Conservation (phyloP, 1,139 yeast species). For the Eremothecium cymbalariae region DNA sequence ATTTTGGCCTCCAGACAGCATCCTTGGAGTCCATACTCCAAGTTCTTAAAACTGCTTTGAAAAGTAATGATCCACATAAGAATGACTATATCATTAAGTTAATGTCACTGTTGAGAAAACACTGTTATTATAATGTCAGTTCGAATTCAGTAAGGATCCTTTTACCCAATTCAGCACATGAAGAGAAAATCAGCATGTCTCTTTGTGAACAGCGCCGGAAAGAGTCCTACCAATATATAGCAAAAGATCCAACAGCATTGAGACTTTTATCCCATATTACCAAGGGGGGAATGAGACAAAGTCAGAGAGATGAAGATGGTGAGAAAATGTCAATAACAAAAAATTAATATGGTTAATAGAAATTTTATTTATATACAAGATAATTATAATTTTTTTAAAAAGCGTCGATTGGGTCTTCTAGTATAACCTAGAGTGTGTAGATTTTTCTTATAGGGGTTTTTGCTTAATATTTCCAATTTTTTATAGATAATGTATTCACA, state of each 20-base stretch:
- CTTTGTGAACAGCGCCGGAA: slow-evolving; percentile 4
- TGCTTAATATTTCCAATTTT: slow-evolving; percentile 38
- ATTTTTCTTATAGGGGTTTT: slow-evolving; percentile 22
- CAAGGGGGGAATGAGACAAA: no score
- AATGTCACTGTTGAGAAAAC: slow-evolving; percentile 19
- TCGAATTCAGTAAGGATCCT: slow-evolving; percentile 13
- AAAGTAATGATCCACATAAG: slow-evolving; percentile 3
- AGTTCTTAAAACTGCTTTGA: slow-evolving; percentile 10
- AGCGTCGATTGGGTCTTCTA: no score
- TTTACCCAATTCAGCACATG: slow-evolving; percentile 11
- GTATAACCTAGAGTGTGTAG: no score
- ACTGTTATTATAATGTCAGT: slow-evolving; percentile 11
- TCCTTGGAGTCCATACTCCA: slow-evolving; percentile 13
- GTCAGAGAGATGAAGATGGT: no score
- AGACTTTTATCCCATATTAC: slow-evolving; percentile 6
- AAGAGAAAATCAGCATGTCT: not conserved
- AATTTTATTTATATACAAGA: no score
- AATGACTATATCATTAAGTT: slow-evolving; percentile 16
- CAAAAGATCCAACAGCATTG: slow-evolving; percentile 4
- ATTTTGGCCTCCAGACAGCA: slow-evolving; percentile 10
- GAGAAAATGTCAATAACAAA: no score
- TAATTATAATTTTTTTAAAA: no score
- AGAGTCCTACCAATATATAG: slow-evolving; percentile 5
- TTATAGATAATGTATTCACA: slow-evolving; percentile 61
- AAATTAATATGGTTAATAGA: no score